Percentiles rank a stretch among this genome's conserved stretches.
These are phyloP conservation scores for Mycena pura DNA, from an alignment of 768 basidiomycete genomes.

Conservation along the genomic window DNA sequence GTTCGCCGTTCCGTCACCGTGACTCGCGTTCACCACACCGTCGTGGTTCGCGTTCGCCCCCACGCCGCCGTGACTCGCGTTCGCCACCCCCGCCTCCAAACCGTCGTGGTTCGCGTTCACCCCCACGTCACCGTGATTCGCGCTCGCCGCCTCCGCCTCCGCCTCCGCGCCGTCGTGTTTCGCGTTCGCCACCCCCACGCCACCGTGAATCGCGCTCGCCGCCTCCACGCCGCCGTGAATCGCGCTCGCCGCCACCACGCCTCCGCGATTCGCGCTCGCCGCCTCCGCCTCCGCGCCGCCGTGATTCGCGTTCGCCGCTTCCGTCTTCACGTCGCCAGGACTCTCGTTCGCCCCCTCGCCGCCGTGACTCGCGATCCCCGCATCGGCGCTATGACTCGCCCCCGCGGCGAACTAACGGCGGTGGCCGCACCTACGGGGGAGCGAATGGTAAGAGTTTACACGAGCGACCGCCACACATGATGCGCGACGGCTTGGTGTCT, in stretches of 20 bases:
- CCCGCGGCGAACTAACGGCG: background rate
- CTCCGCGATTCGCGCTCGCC: conserved; percentile 5
- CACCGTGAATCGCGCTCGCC: conserved; percentile 28
- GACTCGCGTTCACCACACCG: conserved; percentile 10
- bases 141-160: conserved; percentile 3
- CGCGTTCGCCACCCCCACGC: conserved; percentile 22
- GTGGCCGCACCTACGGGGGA: too few species aligned
- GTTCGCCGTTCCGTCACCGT: conserved; percentile 6
- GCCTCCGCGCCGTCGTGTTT: too few species aligned
- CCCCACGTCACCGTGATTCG: conserved; percentile 2
- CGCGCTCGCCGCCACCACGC: conserved; percentile 9
- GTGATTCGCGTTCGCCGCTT: too few species aligned
- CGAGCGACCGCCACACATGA: background rate
- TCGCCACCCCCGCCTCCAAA: conserved; percentile 21
- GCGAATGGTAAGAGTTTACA: background rate
- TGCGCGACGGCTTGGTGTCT: background rate
- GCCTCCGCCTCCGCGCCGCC: conserved; percentile 1
- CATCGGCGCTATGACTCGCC: conserved; percentile 13
- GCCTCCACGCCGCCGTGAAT: conserved; percentile 3
- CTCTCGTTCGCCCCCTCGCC: conserved; percentile 23
- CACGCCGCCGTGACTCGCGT: conserved; percentile 26
- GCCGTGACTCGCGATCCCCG: conserved; percentile 6
- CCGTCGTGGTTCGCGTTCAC: conserved; percentile 7
- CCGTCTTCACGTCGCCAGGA: conserved; percentile 25
- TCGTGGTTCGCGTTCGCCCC: too few species aligned